phyloP scores from a whole-genome alignment of 306 rosid genomes.

The Prunus dulcis region DNA sequence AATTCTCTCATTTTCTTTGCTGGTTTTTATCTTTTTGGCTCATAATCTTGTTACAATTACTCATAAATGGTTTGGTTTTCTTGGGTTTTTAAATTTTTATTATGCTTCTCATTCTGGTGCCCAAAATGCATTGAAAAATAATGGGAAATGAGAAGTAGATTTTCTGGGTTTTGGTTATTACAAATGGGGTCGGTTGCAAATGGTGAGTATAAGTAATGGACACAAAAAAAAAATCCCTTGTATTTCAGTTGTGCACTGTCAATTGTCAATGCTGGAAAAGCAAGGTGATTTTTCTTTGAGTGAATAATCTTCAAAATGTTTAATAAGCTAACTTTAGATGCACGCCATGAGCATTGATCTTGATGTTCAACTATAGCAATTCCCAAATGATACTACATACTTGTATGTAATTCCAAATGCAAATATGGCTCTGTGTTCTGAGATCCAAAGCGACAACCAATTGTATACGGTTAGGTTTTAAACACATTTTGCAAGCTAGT shows the following conservation, averaged over 20 bases:
- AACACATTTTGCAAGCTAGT: neutral
- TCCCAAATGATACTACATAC: neutral
- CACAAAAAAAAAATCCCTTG: neutral
- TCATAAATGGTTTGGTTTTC: conserved; percentile 1
- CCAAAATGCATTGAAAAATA: neutral
- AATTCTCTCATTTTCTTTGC: neutral
- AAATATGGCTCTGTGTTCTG: neutral
- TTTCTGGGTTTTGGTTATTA: neutral
- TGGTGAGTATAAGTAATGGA: neutral
- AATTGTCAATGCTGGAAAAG: neutral
- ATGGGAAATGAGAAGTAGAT: neutral
- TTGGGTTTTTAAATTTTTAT: neutral
- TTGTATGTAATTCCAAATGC: neutral
- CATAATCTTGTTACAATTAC: neutral
- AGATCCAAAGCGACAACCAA: neutral
- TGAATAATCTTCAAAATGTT: neutral
- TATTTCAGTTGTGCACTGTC: neutral
- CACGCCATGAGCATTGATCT: neutral
- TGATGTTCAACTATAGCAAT: neutral
- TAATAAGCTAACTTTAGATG: neutral
- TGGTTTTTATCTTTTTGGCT: conserved; percentile 8
- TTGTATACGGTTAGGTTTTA: neutral
- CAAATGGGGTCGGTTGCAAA: neutral
- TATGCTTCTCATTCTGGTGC: conserved; percentile 1
- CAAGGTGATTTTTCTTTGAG: neutral